Conservation (phyloP, 768 basidiomycete species). For the Coprinopsis strossmayeri region DNA sequence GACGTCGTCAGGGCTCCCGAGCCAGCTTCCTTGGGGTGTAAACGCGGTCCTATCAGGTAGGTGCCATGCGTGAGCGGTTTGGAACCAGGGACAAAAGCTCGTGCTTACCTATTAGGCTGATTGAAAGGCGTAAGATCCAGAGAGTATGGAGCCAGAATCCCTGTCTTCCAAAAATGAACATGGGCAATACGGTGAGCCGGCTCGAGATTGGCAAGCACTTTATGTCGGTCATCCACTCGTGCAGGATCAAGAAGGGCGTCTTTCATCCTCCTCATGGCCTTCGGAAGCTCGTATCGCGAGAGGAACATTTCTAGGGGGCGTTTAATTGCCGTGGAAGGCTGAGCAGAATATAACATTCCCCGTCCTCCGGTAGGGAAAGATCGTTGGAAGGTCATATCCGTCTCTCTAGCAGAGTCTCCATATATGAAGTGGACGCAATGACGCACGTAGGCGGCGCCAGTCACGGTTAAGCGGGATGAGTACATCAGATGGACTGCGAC, state of each 20-base stretch:
- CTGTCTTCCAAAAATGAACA: conserved; percentile 30
- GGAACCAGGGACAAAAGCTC: too few species aligned
- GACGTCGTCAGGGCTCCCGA: conserved; percentile 29
- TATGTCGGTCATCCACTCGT: conserved; percentile 35
- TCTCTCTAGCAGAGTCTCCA: conserved; percentile 21
- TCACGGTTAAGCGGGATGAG: conserved; percentile 29
- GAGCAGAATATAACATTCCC: conserved; percentile 30
- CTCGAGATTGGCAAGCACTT: conserved; percentile 29
- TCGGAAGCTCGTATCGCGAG: conserved; percentile 22
- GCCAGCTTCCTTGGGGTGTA: conserved; percentile 37
- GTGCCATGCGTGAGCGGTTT: too few species aligned
- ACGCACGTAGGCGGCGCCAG: conserved; percentile 27
- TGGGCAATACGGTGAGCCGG: conserved; percentile 35
- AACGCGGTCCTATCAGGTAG: conserved; percentile 35
- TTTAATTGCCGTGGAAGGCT: conserved; percentile 29
- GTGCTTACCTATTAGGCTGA: conserved; percentile 32
- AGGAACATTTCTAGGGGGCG: conserved; percentile 33
- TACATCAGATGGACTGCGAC: conserved; percentile 37
- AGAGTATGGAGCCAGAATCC: conserved; percentile 32
- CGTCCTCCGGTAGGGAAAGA: conserved; percentile 26
- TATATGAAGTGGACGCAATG: conserved; percentile 31
- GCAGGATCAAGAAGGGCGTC: conserved; percentile 28
- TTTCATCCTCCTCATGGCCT: conserved; percentile 23
- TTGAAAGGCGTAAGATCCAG: conserved; percentile 25
- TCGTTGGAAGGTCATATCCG: conserved; percentile 32